phyloP scores from a whole-genome alignment of 179 eudicot genomes.

The Sideroxylon spinosum region DNA sequence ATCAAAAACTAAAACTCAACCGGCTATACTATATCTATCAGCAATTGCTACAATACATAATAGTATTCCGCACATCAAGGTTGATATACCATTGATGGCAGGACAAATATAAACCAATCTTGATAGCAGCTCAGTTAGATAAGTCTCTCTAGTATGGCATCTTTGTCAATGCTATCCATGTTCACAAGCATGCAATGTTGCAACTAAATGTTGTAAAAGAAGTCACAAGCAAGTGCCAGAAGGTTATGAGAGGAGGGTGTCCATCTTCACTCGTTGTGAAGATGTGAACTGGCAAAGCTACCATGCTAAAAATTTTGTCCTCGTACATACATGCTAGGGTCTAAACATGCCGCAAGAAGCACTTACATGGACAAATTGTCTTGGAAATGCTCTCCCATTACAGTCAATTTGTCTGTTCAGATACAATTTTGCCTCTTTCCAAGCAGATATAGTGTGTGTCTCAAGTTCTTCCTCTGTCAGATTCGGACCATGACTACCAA shows the following conservation, averaged over 20 bases:
- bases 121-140: not conserved
- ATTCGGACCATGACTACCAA: constrained; percentile 75
- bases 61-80: not conserved
- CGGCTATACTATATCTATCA: not conserved
- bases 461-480: constrained; percentile 90
- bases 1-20: not conserved
- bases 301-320: not conserved
- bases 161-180: constrained; percentile 1
- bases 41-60: not conserved
- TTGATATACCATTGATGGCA: not conserved
- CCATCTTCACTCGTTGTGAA: not conserved
- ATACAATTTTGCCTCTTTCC: constrained; percentile 73
- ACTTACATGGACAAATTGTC: constrained; percentile 61
- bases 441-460: constrained; percentile 85
- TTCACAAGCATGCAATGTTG: constrained; percentile 2
- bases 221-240: not conserved
- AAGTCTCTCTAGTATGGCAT: not conserved
- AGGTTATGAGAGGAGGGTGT: not conserved
- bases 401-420: constrained; percentile 50
- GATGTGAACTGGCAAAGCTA: constrained; percentile 7
- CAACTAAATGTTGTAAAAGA: not conserved
- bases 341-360: constrained; percentile 11
- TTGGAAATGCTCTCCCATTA: constrained; percentile 39
- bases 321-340: not conserved
- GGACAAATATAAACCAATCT: not conserved